Evolutionary conservation across 805 yeast species (phyloP).

Genomic region (Yamadazyma akitaensis): DNA sequence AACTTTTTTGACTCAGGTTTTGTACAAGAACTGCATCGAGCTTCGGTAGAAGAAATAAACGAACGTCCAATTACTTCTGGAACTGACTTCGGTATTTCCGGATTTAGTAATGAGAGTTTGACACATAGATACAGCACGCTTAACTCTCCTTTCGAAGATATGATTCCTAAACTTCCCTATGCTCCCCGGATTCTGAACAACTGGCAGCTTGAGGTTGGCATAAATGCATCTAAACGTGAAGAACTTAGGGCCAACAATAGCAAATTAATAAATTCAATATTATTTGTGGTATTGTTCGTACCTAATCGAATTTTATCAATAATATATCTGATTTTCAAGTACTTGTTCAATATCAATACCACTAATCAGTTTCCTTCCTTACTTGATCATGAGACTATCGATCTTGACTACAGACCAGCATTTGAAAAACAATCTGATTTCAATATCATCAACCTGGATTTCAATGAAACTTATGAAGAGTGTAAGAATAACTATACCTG

Average conservation of each 20-base stretch:
- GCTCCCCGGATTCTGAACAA: slow-evolving; percentile 38
- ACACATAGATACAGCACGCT: slow-evolving; percentile 10
- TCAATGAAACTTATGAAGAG: slow-evolving; percentile 28
- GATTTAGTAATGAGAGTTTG: not conserved
- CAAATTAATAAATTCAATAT: slow-evolving; percentile 6
- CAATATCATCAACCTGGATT: slow-evolving; percentile 17
- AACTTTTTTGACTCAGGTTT: slow-evolving; percentile 56
- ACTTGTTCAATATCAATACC: slow-evolving; percentile 6
- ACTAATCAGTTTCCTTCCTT: slow-evolving; percentile 20
- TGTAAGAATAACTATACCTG: slow-evolving; percentile 29
- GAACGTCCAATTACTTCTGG: not conserved
- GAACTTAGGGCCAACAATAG: not conserved
- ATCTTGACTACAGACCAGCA: slow-evolving; percentile 15
- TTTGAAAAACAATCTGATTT: slow-evolving; percentile 7
- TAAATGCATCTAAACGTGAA: slow-evolving; percentile 24
- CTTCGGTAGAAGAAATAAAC: slow-evolving; percentile 1
- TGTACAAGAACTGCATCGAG: slow-evolving; percentile 3
- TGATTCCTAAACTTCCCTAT: slow-evolving; percentile 37
- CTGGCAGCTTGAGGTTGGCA: slow-evolving; percentile 44
- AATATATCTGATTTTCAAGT: slow-evolving; percentile 6
- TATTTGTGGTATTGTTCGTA: slow-evolving; percentile 10
- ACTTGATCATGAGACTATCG: slow-evolving; percentile 27
- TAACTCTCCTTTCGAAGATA: slow-evolving; percentile 9
- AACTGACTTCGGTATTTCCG: not conserved
- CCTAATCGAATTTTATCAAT: slow-evolving; percentile 9